These are phyloP conservation scores for Puccinia triticina DNA, from an alignment of 1,284 basidiomycete species.

Conservation along the genomic window DNA sequence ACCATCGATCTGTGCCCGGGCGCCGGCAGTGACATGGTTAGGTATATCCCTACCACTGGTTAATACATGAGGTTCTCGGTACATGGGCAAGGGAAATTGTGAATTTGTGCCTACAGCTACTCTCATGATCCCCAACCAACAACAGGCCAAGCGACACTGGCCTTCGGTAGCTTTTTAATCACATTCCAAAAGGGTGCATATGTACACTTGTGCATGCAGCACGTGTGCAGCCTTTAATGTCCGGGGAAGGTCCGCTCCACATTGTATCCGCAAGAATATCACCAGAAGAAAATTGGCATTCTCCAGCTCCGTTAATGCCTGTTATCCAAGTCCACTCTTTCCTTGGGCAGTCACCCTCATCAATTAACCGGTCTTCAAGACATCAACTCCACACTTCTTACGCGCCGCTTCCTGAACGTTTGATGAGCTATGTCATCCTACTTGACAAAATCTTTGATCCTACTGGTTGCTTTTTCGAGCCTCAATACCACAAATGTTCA, in stretches of 20 bases:
- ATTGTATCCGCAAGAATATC: neutral
- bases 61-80: no score
- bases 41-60: no score
- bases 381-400: neutral
- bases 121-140: neutral
- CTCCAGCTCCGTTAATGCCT: neutral
- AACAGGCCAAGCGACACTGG: neutral
- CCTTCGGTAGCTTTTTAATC: neutral
- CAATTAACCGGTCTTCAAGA: neutral
- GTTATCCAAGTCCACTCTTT: neutral
- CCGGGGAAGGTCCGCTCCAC: slow-evolving; percentile 1
- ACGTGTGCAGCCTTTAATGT: neutral
- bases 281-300: neutral
- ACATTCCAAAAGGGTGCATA: neutral
- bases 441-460: neutral
- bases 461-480: neutral
- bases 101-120: no score
- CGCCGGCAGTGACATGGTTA: no score
- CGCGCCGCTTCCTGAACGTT: neutral
- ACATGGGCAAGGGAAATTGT: no score
- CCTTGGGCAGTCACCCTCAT: neutral
- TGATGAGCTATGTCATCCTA: neutral
- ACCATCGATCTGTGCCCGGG: no score
- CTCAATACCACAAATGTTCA: neutral
- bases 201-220: neutral